These are phyloP conservation scores for Cucurbita ficifolia DNA, from an alignment of 306 rosid species.

Conservation along the genomic window DNA sequence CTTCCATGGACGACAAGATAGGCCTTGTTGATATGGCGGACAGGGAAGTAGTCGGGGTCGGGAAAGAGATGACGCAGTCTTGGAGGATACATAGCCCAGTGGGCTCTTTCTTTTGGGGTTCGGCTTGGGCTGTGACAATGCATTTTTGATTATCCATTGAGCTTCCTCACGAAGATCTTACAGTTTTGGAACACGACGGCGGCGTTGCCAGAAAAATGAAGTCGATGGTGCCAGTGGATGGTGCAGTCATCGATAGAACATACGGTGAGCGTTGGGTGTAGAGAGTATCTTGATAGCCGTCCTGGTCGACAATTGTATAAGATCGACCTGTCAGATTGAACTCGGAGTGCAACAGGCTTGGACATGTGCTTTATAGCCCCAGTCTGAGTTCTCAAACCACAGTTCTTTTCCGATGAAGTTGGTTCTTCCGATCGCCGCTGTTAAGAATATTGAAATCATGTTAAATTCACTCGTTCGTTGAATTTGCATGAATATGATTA, in stretches of 20 bases:
- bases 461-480: too few relatives aligned
- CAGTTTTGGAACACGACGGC: conserved; percentile 41
- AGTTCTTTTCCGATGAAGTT: conserved; percentile 47
- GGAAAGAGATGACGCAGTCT: conserved; percentile 31
- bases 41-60: conserved; percentile 4
- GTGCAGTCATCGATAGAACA: conserved; percentile 40
- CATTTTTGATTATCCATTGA: conserved; percentile 20
- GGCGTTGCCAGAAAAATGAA: conserved; percentile 34
- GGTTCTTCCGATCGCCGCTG: conserved; percentile 41
- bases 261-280: conserved; percentile 36
- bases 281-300: conserved; percentile 42
- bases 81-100: conserved; percentile 37
- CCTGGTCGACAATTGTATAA: conserved; percentile 33
- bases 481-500: too few relatives aligned
- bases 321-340: conserved; percentile 27
- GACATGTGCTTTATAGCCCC: conserved; percentile 29
- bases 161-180: conserved; percentile 28
- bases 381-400: conserved; percentile 45
- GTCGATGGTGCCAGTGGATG: conserved; percentile 37
- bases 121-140: conserved; percentile 51
- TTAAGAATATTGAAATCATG: too few relatives aligned
- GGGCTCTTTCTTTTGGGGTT: conserved; percentile 5
- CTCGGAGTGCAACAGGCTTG: conserved; percentile 40
- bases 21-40: conserved; percentile 4
- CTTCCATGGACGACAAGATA: conserved; percentile 57